These are phyloP conservation scores for Colletotrichum tropicale DNA, from an alignment of 2,329 filamentous ascomycete species.

Conservation along the genomic window DNA sequence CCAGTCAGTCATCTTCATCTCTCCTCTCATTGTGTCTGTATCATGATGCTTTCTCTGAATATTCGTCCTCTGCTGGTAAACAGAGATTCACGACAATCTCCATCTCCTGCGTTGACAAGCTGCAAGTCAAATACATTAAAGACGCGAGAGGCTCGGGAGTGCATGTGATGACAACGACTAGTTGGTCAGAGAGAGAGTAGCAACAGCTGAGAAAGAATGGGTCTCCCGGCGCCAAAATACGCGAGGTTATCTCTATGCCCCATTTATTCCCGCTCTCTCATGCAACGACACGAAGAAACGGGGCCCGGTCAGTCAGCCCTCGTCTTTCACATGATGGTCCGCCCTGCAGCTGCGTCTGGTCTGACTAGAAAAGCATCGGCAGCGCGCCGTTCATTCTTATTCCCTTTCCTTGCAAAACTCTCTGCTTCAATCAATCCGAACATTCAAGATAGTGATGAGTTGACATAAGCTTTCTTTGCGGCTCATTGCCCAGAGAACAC, in stretches of 20 bases:
- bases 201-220: not conserved
- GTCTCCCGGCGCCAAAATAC: not conserved
- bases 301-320: not conserved
- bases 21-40: not conserved
- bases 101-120: not conserved
- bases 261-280: not conserved
- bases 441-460: not conserved
- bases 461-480: not conserved
- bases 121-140: not conserved
- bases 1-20: not conserved
- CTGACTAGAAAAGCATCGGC: not conserved
- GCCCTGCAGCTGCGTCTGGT: not conserved
- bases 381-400: not conserved
- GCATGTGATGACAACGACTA: not conserved
- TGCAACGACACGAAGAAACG: not conserved
- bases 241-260: not conserved
- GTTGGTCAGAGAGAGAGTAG: not conserved
- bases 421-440: not conserved
- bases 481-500: not conserved
- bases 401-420: not conserved
- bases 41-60: not conserved
- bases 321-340: not conserved
- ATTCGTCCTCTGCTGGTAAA: too few relatives aligned
- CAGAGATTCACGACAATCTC: not conserved
- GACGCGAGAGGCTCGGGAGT: not conserved